A percentile compares a stretch with the other conserved stretches of the same genome.
Conservation (phyloP, 306 rosid species). For the Prunus mira region DNA sequence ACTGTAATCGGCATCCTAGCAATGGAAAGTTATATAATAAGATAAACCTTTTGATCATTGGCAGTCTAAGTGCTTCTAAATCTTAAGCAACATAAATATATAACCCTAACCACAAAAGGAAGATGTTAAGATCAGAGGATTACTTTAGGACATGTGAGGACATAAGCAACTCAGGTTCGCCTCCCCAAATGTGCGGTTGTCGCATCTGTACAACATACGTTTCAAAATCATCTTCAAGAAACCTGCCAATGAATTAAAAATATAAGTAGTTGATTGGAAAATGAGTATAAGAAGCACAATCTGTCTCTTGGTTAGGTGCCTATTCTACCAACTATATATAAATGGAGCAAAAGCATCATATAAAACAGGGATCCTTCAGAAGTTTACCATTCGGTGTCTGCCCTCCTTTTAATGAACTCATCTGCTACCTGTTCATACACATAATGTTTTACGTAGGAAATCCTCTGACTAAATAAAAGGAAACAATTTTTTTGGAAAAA, state of each 20-base stretch:
- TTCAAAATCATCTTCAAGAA: conserved; percentile 81
- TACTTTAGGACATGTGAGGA: conserved; percentile 75
- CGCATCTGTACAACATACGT: conserved; percentile 63
- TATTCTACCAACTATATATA: no score
- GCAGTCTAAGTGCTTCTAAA: no score
- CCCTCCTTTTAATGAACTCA: conserved; percentile 70
- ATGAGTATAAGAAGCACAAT: neutral
- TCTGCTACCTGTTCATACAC: conserved; percentile 61
- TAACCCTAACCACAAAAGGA: no score
- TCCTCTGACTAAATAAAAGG: neutral
- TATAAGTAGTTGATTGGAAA: neutral
- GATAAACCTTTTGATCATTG: no score
- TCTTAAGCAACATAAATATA: no score
- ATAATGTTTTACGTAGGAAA: conserved; percentile 2
- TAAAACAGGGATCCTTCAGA: neutral
- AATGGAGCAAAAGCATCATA: no score
- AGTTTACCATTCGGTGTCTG: conserved; percentile 64
- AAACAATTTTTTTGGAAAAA: neutral
- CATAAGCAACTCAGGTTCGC: conserved; percentile 92
- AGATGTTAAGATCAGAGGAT: neutral
- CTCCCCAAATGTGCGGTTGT: conserved; percentile 76
- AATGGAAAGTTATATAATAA: conserved; percentile 18
- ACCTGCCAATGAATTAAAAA: conserved; percentile 40
- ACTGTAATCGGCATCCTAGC: conserved; percentile 87
- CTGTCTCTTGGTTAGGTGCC: neutral